Evolutionary conservation across 2,329 filamentous ascomycete species (phyloP).

Genomic region (Magnaporthiopsis poae): DNA sequence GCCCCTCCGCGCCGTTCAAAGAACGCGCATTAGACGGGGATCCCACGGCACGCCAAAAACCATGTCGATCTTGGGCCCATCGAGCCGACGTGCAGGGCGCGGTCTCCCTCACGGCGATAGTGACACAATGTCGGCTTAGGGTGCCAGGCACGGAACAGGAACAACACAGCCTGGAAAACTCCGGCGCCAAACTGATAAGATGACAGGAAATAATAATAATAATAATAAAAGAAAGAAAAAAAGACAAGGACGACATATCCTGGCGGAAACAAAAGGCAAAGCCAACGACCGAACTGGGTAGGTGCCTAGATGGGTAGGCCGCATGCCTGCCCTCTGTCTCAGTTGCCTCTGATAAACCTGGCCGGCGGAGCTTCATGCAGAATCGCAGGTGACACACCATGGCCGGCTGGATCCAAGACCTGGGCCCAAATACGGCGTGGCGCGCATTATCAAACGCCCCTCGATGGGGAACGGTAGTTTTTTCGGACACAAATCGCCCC

Average conservation of each 20-base stretch:
- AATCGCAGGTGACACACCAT: neutral
- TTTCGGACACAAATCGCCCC: neutral
- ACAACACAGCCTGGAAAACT: neutral
- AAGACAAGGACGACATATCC: neutral
- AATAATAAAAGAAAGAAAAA: neutral
- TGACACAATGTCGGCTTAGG: neutral
- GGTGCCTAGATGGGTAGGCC: neutral
- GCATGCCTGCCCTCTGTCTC: neutral
- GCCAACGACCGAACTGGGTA: neutral
- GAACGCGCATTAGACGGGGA: neutral
- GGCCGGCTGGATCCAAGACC: neutral
- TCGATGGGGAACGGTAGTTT: neutral
- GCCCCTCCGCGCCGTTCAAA: neutral
- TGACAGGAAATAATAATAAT: neutral
- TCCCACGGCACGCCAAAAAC: neutral
- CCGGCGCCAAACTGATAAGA: too few relatives aligned
- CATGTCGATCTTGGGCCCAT: neutral
- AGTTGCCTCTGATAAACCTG: neutral
- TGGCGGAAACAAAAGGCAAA: neutral
- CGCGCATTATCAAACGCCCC: neutral
- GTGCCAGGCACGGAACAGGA: too few relatives aligned
- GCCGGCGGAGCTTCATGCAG: neutral
- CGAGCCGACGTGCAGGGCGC: too few relatives aligned
- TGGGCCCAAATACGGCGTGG: neutral
- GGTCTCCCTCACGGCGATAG: neutral